Percentiles rank a stretch among this genome's conserved stretches.
These are phyloP conservation scores for Neurospora tetraspora DNA, from an alignment of 495 filamentous ascomycete species.

Conservation along the genomic window DNA sequence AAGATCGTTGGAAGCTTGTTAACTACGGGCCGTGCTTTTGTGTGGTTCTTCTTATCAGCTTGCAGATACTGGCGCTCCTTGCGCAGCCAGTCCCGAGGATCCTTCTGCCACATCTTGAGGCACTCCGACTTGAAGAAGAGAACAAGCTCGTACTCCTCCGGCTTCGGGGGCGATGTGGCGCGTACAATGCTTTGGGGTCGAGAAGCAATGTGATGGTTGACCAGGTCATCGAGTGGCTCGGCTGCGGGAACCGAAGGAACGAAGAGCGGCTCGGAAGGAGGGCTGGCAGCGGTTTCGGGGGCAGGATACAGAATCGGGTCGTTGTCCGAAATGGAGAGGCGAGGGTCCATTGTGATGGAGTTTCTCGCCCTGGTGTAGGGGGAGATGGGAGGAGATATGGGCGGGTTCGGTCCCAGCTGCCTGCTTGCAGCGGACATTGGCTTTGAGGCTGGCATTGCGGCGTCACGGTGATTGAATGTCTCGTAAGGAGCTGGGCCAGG, in stretches of 20 bases:
- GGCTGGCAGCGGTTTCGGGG: constrained; percentile 30
- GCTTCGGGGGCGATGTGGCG: constrained; percentile 50
- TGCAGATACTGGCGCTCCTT: constrained; percentile 51
- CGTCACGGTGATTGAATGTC: constrained; percentile 36
- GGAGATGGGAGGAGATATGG: constrained; percentile 65
- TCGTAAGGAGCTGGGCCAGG: constrained; percentile 57
- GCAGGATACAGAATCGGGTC: constrained; percentile 55
- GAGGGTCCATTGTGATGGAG: constrained; percentile 35
- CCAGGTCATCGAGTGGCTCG: constrained; percentile 30
- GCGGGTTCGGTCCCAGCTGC: constrained; percentile 36
- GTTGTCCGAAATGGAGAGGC: constrained; percentile 24
- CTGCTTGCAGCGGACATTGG: constrained; percentile 23
- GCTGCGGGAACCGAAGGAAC: constrained; percentile 30
- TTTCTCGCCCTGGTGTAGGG: constrained; percentile 41
- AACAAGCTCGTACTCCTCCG: constrained; percentile 59
- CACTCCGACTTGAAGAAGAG: constrained; percentile 59
- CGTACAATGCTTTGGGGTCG: constrained; percentile 47
- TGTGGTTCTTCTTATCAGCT: constrained; percentile 35
- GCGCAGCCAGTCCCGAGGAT: constrained; percentile 50
- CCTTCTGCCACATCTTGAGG: constrained; percentile 45
- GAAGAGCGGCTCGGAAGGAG: constrained; percentile 49
- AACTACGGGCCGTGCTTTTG: constrained; percentile 15
- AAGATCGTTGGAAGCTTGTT: constrained; percentile 28
- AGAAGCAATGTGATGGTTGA: constrained; percentile 58
- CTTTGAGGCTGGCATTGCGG: constrained; percentile 19